Conservation (phyloP, 176 grass and related monocot genomes). For the Aechmea fasciata region DNA sequence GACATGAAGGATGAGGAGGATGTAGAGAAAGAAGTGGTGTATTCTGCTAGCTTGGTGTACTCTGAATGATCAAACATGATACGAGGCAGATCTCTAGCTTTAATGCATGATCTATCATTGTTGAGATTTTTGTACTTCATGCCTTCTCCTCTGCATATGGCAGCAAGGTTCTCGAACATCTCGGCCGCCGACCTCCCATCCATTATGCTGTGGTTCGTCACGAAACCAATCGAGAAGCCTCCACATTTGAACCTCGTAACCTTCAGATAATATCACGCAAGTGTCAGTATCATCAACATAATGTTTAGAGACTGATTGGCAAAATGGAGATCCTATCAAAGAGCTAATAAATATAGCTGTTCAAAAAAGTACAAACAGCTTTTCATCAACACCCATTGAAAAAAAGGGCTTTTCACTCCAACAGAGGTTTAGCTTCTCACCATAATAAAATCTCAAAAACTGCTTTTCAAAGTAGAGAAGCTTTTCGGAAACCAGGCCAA, state of each 20-base stretch:
- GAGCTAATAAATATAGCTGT: too few relatives aligned
- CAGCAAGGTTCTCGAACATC: conserved; percentile 31
- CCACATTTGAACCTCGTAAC: conserved; percentile 44
- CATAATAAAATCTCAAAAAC: too few relatives aligned
- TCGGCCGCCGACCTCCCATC: conserved; percentile 33
- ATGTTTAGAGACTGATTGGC: neutral
- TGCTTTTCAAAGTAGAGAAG: too few relatives aligned
- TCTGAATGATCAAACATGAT: conserved; percentile 36
- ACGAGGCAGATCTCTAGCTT: conserved; percentile 30
- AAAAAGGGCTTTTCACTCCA: too few relatives aligned
- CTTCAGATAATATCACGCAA: conserved; percentile 12
- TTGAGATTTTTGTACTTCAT: conserved; percentile 12
- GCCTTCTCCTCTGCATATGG: conserved; percentile 30
- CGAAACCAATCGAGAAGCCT: conserved; percentile 35
- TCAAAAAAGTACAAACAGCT: too few relatives aligned
- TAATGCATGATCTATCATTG: conserved; percentile 37
- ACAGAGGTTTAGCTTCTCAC: too few relatives aligned
- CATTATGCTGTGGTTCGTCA: conserved; percentile 37
- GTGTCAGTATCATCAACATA: neutral
- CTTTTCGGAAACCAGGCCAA: neutral
- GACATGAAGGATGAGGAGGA: conserved; percentile 22
- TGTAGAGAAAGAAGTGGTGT: conserved; percentile 9
- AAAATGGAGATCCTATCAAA: too few relatives aligned
- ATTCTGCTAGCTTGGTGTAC: conserved; percentile 27
- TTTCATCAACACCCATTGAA: too few relatives aligned